These are phyloP conservation scores for Zizania palustris DNA, from an alignment of 202 grass and related monocot species.

Conservation along the genomic window DNA sequence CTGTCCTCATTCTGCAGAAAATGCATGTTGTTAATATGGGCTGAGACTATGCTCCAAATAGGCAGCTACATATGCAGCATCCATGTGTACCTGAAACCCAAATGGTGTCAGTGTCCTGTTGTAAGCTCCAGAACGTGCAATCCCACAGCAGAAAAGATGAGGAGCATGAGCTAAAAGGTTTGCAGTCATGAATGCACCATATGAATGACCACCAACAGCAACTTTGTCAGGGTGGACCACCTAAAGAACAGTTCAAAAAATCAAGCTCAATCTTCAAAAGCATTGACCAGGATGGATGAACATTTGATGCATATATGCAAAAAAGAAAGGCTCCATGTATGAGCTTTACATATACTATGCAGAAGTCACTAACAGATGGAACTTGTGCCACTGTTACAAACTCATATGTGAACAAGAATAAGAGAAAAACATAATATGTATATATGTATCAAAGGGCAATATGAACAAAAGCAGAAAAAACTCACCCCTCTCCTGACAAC, in stretches of 20 bases:
- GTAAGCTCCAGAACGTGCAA: constrained; percentile 99
- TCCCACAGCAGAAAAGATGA: constrained; percentile 88
- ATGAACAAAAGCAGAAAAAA: constrained; percentile 34
- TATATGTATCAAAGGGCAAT: not conserved
- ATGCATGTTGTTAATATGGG: constrained; percentile 32
- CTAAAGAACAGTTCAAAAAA: constrained; percentile 48
- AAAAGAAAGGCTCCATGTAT: not conserved
- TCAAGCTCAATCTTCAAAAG: constrained; percentile 13
- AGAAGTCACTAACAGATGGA: not conserved
- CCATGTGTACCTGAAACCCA: constrained; percentile 81
- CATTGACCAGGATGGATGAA: constrained; percentile 22
- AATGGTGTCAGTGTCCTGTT: constrained; percentile 98
- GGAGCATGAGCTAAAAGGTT: constrained; percentile 98
- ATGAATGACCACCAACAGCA: constrained; percentile 98
- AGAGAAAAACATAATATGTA: not conserved
- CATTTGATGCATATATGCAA: constrained; percentile 21
- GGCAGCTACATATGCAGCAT: constrained; percentile 4
- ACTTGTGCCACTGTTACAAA: not conserved
- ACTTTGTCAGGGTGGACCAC: constrained; percentile 90
- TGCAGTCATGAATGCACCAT: constrained; percentile 99
- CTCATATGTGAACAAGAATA: not conserved
- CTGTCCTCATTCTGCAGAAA: constrained; percentile 92
- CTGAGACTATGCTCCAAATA: not conserved
- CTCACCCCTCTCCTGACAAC: constrained; percentile 88
- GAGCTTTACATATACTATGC: constrained; percentile 3